Evolutionary conservation across 202 grass and related monocot genomes (phyloP), one percentile per base, ranked within the genome.

Genomic region (Setaria italica): DNA sequence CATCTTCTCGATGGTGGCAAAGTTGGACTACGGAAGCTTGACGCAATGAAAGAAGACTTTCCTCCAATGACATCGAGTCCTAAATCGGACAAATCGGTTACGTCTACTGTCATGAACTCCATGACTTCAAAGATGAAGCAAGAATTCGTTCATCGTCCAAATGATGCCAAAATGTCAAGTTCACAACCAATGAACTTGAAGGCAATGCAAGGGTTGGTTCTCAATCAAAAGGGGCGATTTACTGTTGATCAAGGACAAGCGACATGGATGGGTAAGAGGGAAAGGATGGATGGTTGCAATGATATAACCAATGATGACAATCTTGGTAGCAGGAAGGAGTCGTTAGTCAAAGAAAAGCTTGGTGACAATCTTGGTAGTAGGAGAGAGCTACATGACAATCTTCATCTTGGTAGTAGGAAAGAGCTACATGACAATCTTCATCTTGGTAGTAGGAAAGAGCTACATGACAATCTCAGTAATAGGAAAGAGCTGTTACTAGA

Each of bases 11-110:
- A 58, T 14, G 1, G 0, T 63, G 9, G 51, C 2, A 72, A 45
- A 9, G 12, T 34, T 49, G 56, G 0, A 8, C 42, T n/a, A 0
- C 14, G 4, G 1, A 60, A 9, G 14, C 6, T 1, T 0, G 4
- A 49, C 34, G 15, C 25, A 20, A 34, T 1, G 43, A 65, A 64
- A 50, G 54, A 9, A 59, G 32, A 50, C 2, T 12, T 14, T 5
- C 10, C 29, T 11, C 16, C 1, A 2, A 7, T 30, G 2, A 5
- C 1, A 11, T 9, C 0, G 14, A 19, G 6, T 66, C 33, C 3
- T 32, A 6, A 3, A 41, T 15, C 4, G 0, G 6, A 45, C 37
- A 49, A 50, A 16, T 32, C 57, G 29, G 80, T 39, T 0, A 73
- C 25, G 55, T 1, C 11, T 58, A 19, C 2, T 32, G 6, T 33